phyloP scores from a whole-genome alignment of 2,329 filamentous ascomycete species.

The Epichloe typhina region DNA sequence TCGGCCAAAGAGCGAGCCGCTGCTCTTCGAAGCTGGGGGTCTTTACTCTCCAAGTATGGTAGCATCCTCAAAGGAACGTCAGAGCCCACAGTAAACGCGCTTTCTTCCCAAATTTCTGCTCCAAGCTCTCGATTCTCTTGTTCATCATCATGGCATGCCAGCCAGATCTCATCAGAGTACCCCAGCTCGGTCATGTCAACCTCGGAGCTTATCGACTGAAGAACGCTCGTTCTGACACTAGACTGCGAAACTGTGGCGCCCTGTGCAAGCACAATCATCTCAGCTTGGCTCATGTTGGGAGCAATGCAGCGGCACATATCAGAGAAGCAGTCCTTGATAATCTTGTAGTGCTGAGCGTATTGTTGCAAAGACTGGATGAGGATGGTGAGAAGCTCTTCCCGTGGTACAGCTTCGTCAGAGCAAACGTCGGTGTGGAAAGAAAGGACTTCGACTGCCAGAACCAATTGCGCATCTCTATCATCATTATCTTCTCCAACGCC shows the following conservation, averaged over 20 bases:
- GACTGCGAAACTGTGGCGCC: constrained; percentile 69
- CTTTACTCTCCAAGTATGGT: constrained; percentile 64
- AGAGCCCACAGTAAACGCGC: constrained; percentile 57
- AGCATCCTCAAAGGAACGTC: constrained; percentile 56
- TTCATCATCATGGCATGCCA: constrained; percentile 82
- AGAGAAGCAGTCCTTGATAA: constrained; percentile 82
- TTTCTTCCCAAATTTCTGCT: constrained; percentile 89
- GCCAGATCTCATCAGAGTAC: constrained; percentile 85
- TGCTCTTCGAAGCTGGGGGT: constrained; percentile 70
- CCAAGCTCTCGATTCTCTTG: constrained; percentile 77
- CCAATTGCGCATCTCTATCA: constrained; percentile 77
- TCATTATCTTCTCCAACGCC: constrained; percentile 63
- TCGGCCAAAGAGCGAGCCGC: constrained; percentile 73
- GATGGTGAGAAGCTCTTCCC: constrained; percentile 55
- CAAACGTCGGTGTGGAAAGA: constrained; percentile 78
- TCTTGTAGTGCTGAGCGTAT: constrained; percentile 88
- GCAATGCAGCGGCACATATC: constrained; percentile 78
- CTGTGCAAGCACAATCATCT: constrained; percentile 63
- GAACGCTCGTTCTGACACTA: constrained; percentile 67
- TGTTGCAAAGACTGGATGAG: constrained; percentile 74
- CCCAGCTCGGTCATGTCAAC: constrained; percentile 80
- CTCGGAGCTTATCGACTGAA: constrained; percentile 84
- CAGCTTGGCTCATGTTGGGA: constrained; percentile 59
- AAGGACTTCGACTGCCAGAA: constrained; percentile 78
- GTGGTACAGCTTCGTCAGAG: constrained; percentile 61